These are phyloP conservation scores for Porcisia deanei DNA, from an alignment of 208 protist genomes.

Conservation along the genomic window DNA sequence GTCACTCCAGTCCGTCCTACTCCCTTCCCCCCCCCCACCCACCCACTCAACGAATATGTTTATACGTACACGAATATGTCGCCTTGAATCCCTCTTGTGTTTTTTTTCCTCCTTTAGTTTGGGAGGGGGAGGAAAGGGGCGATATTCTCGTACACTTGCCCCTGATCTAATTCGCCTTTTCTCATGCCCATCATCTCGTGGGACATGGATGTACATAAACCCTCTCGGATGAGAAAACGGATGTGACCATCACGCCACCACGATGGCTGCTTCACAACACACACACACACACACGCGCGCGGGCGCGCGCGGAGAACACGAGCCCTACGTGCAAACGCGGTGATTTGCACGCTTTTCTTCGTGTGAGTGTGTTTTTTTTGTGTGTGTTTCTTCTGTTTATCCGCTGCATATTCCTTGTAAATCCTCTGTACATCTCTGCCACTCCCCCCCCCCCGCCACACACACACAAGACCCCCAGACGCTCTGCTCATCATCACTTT, in stretches of 20 bases:
- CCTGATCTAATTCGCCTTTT: too few species aligned
- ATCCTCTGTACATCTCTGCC: background rate
- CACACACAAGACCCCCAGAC: background rate
- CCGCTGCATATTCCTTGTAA: background rate
- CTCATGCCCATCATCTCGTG: background rate
- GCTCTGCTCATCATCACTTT: background rate
- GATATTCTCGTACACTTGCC: background rate
- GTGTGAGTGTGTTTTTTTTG: too few species aligned
- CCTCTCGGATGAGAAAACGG: background rate
- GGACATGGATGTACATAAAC: conserved; percentile 1
- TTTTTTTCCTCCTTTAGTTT: background rate
- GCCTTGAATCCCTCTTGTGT: background rate
- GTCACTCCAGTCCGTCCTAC: too few species aligned
- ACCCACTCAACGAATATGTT: too few species aligned
- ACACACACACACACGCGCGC: too few species aligned
- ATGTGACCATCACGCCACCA: background rate
- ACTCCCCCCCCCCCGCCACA: background rate
- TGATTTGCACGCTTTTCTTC: background rate
- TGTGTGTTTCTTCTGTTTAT: too few species aligned
- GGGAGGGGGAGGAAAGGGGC: background rate
- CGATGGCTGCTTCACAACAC: background rate
- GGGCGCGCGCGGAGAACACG: too few species aligned
- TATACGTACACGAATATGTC: too few species aligned
- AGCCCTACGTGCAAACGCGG: too few species aligned
- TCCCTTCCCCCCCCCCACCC: too few species aligned